These are phyloP conservation scores for Lepidium didymum DNA, from an alignment of 345 rosid genomes.

Conservation along the genomic window DNA sequence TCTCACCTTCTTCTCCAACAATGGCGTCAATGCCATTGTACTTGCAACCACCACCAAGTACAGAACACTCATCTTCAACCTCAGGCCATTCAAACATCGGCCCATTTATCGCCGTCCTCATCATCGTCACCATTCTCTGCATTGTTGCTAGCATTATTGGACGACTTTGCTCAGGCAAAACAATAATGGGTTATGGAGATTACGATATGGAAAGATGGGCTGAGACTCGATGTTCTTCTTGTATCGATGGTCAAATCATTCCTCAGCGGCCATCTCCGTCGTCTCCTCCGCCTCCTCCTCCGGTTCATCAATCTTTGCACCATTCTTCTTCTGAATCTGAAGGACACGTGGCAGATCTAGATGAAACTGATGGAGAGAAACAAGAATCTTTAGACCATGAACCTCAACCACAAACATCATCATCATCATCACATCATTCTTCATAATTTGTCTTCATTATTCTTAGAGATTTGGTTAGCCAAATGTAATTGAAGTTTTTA, in stretches of 20 bases:
- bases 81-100: conserved; percentile 36
- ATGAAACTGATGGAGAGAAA: conserved; percentile 28
- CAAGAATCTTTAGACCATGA: conserved; percentile 22
- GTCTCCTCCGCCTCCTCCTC: conserved; percentile 3
- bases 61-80: conserved; percentile 18
- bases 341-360: conserved; percentile 18
- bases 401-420: conserved; percentile 8
- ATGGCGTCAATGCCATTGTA: conserved; percentile 34
- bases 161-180: conserved; percentile 64
- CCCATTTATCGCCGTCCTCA: conserved; percentile 50
- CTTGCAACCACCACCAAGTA: conserved; percentile 39
- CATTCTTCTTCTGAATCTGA: conserved; percentile 9
- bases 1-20: not conserved
- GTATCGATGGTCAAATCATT: conserved; percentile 64
- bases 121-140: conserved; percentile 39
- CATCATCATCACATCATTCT: not conserved
- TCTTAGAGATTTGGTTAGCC: not conserved
- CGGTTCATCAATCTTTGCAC: not conserved
- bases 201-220: conserved; percentile 72
- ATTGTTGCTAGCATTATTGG: conserved; percentile 50
- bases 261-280: conserved; percentile 24
- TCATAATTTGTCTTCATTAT: conserved; percentile 1
- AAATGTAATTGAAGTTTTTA: not conserved
- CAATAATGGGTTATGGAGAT: conserved; percentile 51
- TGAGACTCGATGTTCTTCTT: conserved; percentile 54